Conservation (phyloP, 805 yeast genomes). For the Sugiyamaella boreocaroliniensis region DNA sequence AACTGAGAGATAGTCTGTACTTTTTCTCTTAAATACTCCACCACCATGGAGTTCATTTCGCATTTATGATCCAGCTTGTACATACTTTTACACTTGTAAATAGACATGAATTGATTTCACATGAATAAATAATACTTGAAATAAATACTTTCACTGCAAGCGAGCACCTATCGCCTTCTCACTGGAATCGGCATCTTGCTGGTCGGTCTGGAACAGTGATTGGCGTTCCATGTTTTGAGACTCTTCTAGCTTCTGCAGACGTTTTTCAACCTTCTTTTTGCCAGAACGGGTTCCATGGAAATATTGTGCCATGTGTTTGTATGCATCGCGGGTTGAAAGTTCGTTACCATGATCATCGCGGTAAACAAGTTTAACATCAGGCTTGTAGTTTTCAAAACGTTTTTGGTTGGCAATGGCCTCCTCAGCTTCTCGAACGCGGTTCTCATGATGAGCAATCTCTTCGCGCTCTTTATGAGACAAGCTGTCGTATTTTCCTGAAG, state of each 20-base stretch:
- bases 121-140: neutral
- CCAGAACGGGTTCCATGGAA: constrained; percentile 57
- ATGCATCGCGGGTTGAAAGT: constrained; percentile 63
- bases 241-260: constrained; percentile 26
- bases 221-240: constrained; percentile 20
- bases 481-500: constrained; percentile 20
- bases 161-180: neutral
- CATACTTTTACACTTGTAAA: neutral
- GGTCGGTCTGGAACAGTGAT: constrained; percentile 12
- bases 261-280: constrained; percentile 31
- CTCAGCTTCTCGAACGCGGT: constrained; percentile 25
- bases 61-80: neutral
- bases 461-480: constrained; percentile 30
- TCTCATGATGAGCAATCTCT: constrained; percentile 27
- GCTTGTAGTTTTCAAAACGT: constrained; percentile 36
- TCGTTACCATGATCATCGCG: constrained; percentile 57
- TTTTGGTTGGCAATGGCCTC: constrained; percentile 27
- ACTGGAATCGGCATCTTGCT: neutral
- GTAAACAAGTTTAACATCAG: constrained; percentile 45
- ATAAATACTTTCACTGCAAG: neutral
- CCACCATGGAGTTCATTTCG: neutral
- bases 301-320: constrained; percentile 65
- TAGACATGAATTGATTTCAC: neutral
- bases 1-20: constrained; percentile 66
- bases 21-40: constrained; percentile 49